Conservation (phyloP, 2,329 filamentous ascomycete genomes). For the Aspergillus latus region DNA sequence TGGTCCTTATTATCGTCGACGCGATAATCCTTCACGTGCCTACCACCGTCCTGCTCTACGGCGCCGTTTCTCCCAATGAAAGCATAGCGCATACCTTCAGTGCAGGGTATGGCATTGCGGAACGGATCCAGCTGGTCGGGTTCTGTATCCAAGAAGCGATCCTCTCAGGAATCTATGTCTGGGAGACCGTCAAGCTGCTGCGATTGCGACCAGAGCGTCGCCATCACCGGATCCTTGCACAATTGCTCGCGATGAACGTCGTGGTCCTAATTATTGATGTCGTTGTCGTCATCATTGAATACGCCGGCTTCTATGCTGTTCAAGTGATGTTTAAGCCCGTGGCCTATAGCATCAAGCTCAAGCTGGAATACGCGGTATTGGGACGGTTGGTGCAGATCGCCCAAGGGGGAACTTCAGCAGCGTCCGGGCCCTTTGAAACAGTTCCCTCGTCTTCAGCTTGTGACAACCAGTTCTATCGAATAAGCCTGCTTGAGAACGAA, state of each 20-base stretch:
- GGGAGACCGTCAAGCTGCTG: constrained; percentile 50
- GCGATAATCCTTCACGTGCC: constrained; percentile 41
- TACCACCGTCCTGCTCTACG: constrained; percentile 40
- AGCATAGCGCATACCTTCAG: not conserved
- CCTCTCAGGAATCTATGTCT: constrained; percentile 52
- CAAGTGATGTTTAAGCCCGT: constrained; percentile 44
- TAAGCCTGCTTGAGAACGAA: not conserved
- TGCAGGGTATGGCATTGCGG: constrained; percentile 42
- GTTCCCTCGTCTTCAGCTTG: constrained; percentile 3
- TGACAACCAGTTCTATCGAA: not conserved
- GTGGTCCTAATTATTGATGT: constrained; percentile 50
- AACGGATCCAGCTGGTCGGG: constrained; percentile 52
- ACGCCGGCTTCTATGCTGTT: constrained; percentile 41
- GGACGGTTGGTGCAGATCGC: constrained; percentile 40
- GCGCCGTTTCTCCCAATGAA: constrained; percentile 25
- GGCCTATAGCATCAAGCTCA: constrained; percentile 44
- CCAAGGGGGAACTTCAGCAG: not conserved
- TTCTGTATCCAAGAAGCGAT: constrained; percentile 55
- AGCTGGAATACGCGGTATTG: constrained; percentile 57
- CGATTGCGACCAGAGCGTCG: constrained; percentile 22
- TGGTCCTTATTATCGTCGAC: constrained; percentile 43
- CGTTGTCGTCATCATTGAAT: constrained; percentile 41
- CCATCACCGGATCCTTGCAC: constrained; percentile 22
- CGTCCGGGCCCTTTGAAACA: not conserved
- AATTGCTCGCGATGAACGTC: constrained; percentile 55